Evolutionary conservation across 1,139 yeast genomes (phyloP).

Genomic region (Geotrichum carabidarum): DNA sequence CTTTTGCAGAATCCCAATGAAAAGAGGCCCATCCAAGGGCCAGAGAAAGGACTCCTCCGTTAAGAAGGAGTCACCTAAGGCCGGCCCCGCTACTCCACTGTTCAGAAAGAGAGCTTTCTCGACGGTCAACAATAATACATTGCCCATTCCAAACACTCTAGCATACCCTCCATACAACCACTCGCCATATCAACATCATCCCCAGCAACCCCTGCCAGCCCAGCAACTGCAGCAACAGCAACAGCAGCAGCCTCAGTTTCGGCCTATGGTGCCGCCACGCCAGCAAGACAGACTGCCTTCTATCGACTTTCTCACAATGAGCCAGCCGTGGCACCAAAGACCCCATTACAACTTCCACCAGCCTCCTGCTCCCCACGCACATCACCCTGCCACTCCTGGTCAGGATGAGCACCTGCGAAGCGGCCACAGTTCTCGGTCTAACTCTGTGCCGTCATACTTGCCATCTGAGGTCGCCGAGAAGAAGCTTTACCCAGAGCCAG

Average conservation of each 20-base stretch:
- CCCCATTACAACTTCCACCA: not conserved
- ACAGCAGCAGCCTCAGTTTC: not conserved
- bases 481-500: slow-evolving; percentile 15
- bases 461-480: slow-evolving; percentile 13
- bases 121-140: slow-evolving; percentile 5
- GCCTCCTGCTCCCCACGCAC: slow-evolving; percentile 4
- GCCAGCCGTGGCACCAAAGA: not conserved
- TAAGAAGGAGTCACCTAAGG: not conserved
- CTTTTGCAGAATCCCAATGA: slow-evolving; percentile 42
- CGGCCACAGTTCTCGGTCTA: slow-evolving; percentile 8
- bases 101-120: slow-evolving; percentile 11
- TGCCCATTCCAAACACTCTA: not conserved
- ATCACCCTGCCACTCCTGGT: not conserved
- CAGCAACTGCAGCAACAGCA: not conserved
- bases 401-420: not conserved
- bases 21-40: slow-evolving; percentile 42
- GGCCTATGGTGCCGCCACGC: not conserved
- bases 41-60: slow-evolving; percentile 21
- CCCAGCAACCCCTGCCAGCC: not conserved
- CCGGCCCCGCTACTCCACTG: not conserved
- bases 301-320: slow-evolving; percentile 11
- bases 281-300: slow-evolving; percentile 10
- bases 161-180: not conserved
- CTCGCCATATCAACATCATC: not conserved
- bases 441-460: slow-evolving; percentile 11